These are phyloP conservation scores for Tuber borchii DNA, from an alignment of 495 filamentous ascomycete species.

Conservation along the genomic window DNA sequence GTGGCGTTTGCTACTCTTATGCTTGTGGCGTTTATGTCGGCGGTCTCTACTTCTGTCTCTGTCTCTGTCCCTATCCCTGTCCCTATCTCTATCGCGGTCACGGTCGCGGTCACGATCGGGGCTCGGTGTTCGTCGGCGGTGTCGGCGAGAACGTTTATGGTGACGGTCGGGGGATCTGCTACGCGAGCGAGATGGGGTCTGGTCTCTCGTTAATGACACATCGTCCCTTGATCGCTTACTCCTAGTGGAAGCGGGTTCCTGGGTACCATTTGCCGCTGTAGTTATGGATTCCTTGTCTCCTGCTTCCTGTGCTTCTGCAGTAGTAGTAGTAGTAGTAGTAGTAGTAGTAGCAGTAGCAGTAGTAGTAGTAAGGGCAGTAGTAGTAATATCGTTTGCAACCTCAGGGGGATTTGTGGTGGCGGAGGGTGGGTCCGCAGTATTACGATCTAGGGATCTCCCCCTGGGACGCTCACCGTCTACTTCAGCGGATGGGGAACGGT, in stretches of 20 bases:
- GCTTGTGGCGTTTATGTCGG: slow-evolving; percentile 32
- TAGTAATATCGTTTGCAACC: background rate
- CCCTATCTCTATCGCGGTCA: slow-evolving; percentile 30
- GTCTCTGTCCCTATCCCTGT: slow-evolving; percentile 7
- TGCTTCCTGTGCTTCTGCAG: background rate
- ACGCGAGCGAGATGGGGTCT: slow-evolving; percentile 24
- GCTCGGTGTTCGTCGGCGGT: slow-evolving; percentile 47
- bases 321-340: background rate
- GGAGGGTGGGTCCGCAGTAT: slow-evolving; percentile 23
- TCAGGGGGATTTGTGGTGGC: slow-evolving; percentile 14
- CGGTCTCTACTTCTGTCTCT: slow-evolving; percentile 31
- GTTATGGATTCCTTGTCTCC: background rate
- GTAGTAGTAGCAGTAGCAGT: background rate
- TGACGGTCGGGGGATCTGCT: slow-evolving; percentile 27
- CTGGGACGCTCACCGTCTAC: slow-evolving; percentile 25
- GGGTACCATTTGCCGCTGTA: slow-evolving; percentile 12
- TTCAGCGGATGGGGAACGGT: slow-evolving; percentile 24
- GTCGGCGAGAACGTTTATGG: slow-evolving; percentile 40
- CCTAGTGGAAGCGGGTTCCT: slow-evolving; percentile 15
- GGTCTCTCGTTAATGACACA: slow-evolving; percentile 22
- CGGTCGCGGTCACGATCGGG: slow-evolving; percentile 47
- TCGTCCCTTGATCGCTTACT: slow-evolving; percentile 31
- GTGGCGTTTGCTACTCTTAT: slow-evolving; percentile 33
- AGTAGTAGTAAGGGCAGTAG: background rate
- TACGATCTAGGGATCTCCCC: slow-evolving; percentile 27